Evolutionary conservation across 208 protist species (phyloP).

Genomic region (Trypanosoma platydactyli): DNA sequence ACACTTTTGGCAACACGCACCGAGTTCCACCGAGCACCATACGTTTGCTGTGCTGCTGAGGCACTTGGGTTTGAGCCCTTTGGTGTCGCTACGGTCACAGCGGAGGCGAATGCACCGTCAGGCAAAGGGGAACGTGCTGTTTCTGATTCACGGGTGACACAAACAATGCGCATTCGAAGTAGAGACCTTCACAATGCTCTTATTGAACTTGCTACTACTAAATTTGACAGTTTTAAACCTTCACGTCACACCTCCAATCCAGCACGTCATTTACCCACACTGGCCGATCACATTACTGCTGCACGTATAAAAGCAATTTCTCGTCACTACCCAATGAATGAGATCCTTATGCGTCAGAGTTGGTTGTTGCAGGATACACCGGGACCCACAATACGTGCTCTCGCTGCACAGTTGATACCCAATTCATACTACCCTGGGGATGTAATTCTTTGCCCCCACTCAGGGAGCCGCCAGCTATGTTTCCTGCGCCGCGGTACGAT

Average conservation of each 20-base stretch:
- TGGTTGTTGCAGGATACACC: constrained; percentile 88
- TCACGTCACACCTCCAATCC: neutral
- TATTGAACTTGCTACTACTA: constrained; percentile 34
- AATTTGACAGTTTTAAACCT: constrained; percentile 12
- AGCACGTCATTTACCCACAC: constrained; percentile 24
- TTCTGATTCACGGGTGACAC: constrained; percentile 35
- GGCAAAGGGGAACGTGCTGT: constrained; percentile 3
- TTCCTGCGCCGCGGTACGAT: constrained; percentile 76
- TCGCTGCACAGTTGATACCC: constrained; percentile 69
- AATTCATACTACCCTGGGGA: constrained; percentile 76
- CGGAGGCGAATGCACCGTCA: constrained; percentile 30
- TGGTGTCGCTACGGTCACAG: constrained; percentile 54
- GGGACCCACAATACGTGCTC: constrained; percentile 57
- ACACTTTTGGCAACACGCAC: constrained; percentile 58
- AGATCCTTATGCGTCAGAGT: constrained; percentile 83
- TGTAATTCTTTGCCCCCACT: constrained; percentile 73
- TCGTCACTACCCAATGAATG: constrained; percentile 70
- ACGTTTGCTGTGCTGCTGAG: constrained; percentile 67
- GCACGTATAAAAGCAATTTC: constrained; percentile 55
- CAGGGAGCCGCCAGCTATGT: constrained; percentile 57
- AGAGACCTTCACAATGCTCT: constrained; percentile 67
- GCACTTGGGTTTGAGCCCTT: constrained; percentile 68
- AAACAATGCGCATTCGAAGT: constrained; percentile 65
- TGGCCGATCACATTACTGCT: constrained; percentile 51
- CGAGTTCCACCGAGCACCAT: constrained; percentile 55